Base-by-base conservation (phyloP, 2,329 filamentous ascomycete genomes). In the Pseudopithomyces maydicus region DNA sequence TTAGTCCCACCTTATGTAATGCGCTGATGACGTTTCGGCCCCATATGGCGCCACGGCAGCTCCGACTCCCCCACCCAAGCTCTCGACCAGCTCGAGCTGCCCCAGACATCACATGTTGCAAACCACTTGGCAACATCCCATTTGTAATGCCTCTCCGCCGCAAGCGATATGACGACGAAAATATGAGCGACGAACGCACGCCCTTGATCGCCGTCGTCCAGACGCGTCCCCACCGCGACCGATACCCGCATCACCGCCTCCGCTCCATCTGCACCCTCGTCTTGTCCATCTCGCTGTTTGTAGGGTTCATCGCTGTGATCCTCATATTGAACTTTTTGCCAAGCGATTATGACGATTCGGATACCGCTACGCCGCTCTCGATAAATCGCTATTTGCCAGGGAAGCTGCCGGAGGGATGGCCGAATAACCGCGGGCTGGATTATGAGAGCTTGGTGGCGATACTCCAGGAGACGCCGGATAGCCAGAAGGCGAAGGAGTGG, bases 201-300 rank as follows among this genome's bases (percentile, higher is more conserved):
- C 89, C 89, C 56, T 81, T 92, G 65, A 83, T 91, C 59, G 81
- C 86, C 66, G 87, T 84, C 50, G 84, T 90, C 57, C 82, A 64
- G 80, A 80, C 56, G 74, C 83, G 59, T 78, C 80, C 57, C 79
- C 80, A 66, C 80, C 86, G 64, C 88, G 71, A 74, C 54, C 74
- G 77, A 45, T 79, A 79, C 56, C 72, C 74, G 6, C 86, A 89
- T 64, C 80, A 84, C 62, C 83, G 82, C 26, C 72, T 88, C 44
- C 86, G 88, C 49, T 85, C 87, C 56, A 85, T 89, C 73, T 90
- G 87, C 71, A 89, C 86, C 41, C 79, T 90, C 55, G 81, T 84
- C 20, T 70, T 81, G 6, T 58, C 66, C 36, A 56, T 61, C 8
- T 65, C 77, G 6, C 74, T 78, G n/a, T 57, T 79, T 43, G 57